Conservation (phyloP, 2,329 filamentous ascomycete genomes). For the Fusarium sp. region DNA sequence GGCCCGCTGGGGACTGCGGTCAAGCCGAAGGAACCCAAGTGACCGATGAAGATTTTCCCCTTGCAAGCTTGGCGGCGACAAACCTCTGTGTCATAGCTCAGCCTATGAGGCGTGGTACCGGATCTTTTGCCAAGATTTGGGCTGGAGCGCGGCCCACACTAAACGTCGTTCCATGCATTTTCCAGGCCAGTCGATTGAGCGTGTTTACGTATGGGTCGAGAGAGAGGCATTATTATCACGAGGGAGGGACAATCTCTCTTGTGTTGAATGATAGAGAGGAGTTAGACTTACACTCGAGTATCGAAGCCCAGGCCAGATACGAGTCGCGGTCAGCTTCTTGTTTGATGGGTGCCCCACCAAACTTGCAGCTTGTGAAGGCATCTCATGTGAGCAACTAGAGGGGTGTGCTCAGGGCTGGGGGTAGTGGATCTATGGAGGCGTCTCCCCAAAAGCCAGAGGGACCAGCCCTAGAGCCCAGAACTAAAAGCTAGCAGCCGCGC, state of each 20-base stretch:
- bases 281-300: not conserved
- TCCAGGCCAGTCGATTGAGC: slow-evolving; percentile 6
- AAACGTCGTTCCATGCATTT: slow-evolving; percentile 29
- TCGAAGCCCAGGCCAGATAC: not conserved
- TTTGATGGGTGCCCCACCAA: not conserved
- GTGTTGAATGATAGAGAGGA: not conserved
- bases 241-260: not conserved
- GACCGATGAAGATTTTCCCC: slow-evolving; percentile 2
- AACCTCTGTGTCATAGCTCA: slow-evolving; percentile 7
- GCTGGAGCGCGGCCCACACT: slow-evolving; percentile 32
- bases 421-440: not conserved
- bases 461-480: not conserved
- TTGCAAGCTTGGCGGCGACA: slow-evolving; percentile 16
- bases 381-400: slow-evolving; percentile 8
- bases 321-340: not conserved
- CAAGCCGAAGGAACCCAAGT: slow-evolving; percentile 2
- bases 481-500: slow-evolving; percentile 3
- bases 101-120: slow-evolving; percentile 16
- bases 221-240: not conserved
- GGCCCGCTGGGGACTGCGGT: not conserved
- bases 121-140: slow-evolving; percentile 29
- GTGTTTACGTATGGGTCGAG: not conserved
- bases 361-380: not conserved
- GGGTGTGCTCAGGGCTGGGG: not conserved
- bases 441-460: not conserved